These are phyloP conservation scores for Brasilioporus rufonigricans DNA, from an alignment of 768 basidiomycete species.

Conservation along the genomic window DNA sequence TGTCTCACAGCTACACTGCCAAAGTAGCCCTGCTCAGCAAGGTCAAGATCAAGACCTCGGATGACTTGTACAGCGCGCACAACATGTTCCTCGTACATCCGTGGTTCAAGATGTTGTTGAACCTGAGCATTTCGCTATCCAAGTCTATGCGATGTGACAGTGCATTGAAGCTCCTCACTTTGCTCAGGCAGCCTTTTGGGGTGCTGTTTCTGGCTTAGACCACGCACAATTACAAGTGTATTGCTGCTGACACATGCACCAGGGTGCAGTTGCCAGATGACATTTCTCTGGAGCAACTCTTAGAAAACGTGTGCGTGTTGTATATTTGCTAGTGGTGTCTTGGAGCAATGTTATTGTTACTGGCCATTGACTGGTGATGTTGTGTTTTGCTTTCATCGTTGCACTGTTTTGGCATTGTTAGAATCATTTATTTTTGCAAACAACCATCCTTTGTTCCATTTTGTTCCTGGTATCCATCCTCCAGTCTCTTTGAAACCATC, in stretches of 20 bases:
- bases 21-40: background rate
- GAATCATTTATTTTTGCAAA: too few relatives aligned
- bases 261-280: slow-evolving; percentile 2
- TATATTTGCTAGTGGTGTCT: slow-evolving; percentile 8
- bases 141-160: background rate
- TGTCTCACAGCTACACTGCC: background rate
- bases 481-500: too few relatives aligned
- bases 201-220: slow-evolving; percentile 12
- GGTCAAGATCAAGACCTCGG: slow-evolving; percentile 3
- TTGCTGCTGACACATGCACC: slow-evolving; percentile 11
- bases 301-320: background rate
- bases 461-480: too few relatives aligned
- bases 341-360: too few relatives aligned
- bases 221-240: slow-evolving; percentile 2
- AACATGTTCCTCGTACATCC: slow-evolving; percentile 17
- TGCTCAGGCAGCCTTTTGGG: slow-evolving; percentile 12
- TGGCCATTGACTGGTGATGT: too few relatives aligned
- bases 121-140: slow-evolving; percentile 1
- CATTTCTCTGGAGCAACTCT: slow-evolving; percentile 3
- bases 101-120: slow-evolving; percentile 6
- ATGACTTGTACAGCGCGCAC: slow-evolving; percentile 3
- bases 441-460: too few relatives aligned
- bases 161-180: slow-evolving; percentile 6
- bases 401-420: too few relatives aligned
- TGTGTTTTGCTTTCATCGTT: too few relatives aligned